Evolutionary conservation across 495 filamentous ascomycete genomes (phyloP), one percentile per base, ranked within the genome.

Genomic region (Neurospora tetrasperma): DNA sequence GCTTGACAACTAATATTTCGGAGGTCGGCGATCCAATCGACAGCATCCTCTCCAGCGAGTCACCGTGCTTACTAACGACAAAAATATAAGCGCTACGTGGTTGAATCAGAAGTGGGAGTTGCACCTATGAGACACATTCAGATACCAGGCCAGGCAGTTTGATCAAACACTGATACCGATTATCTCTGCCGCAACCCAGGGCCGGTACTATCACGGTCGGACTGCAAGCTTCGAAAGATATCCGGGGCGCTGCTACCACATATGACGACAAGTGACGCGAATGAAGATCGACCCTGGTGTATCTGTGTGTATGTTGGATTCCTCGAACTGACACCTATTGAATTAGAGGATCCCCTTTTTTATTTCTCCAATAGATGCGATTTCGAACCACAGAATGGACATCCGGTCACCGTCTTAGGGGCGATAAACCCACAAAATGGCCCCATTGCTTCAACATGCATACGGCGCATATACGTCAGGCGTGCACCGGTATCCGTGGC

Each of bases 221-320:
- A 54, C 20, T 54, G 20, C 10, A 54, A 59, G 20, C 48, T 59
- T 59, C 23, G 48, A 31, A 11, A 23, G 48, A 18, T 38, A 66
- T 18, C 27, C 27, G 54, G 54, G 54, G 27, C 54, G 54, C 54
- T 73, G 38, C 72, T 35, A 71, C 69, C 41, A 40, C 38, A 44
- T 39, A 74, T 74, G 74, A 76, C 74, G 74, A 76, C 44, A 27
- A 54, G 73, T 76, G 74, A 74, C 70, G 70, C 74, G 74, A 69
- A 31, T 16, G 54, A 27, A 38, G 14, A 66, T 66, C 16, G 23
- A 18, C 11, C 11, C 48, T 27, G 48, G 23, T 27, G 48, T 62
- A 62, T 62, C 14, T 62, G 54, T 62, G 27, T 16, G 23, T 59
- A 11, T 54, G n/a, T 6, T 4, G 20, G 48, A 31, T 27, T 27